Conservation (phyloP, 305 asterid species). For the Striga hermonthica region DNA sequence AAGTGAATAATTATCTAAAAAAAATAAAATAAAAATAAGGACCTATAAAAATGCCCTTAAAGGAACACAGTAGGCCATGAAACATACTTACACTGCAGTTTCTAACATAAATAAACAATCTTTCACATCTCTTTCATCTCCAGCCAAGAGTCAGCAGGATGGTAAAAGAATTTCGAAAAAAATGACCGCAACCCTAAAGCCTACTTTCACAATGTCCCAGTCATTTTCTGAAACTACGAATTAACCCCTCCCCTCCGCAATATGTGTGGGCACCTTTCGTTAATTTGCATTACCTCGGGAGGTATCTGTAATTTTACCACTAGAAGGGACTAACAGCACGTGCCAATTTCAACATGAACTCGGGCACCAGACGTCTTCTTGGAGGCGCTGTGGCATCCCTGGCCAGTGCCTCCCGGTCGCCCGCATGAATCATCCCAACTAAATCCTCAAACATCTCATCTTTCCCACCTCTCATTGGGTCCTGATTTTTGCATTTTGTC, state of each 20-base stretch:
- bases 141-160: too few species aligned
- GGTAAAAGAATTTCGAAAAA: too few species aligned
- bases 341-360: constrained; percentile 77
- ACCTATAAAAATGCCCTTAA: too few species aligned
- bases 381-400: constrained; percentile 59
- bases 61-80: too few species aligned
- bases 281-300: not conserved
- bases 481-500: constrained; percentile 38
- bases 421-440: constrained; percentile 64
- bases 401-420: constrained; percentile 65
- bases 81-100: not conserved
- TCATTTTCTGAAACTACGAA: not conserved
- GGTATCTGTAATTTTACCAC: constrained; percentile 2
- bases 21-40: too few species aligned
- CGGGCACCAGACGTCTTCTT: constrained; percentile 84
- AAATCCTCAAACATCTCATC: constrained; percentile 81
- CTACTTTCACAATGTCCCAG: not conserved
- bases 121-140: too few species aligned
- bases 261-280: not conserved
- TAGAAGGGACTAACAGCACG: constrained; percentile 73
- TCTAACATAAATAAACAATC: not conserved
- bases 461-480: constrained; percentile 96
- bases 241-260: not conserved
- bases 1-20: too few species aligned
- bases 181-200: not conserved